Base-by-base conservation (phyloP, 306 rosid species). In the Cucurbita argyrosperma region DNA sequence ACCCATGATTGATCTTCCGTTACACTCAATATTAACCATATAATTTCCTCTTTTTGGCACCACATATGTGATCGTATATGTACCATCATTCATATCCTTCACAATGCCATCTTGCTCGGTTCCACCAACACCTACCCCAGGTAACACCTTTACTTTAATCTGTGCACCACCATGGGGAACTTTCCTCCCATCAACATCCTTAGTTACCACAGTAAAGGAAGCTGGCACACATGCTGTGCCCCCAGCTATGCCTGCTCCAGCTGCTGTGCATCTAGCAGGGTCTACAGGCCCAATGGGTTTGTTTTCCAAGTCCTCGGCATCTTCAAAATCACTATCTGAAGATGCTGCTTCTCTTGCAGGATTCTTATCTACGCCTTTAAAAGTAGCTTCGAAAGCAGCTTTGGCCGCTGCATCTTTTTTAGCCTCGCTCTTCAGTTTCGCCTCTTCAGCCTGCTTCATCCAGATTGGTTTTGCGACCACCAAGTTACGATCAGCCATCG, bases 371-470 rank as follows among this genome's bases (percentile, higher is more conserved):
- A 89, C 85, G 21, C 77, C 97, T 67, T 82, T 91, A 83, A 95
- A 95, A 23, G 99, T 95, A 10, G 99, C 99, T 80, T 91, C 99
- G 6, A 95, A 95, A 46, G 99, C 97, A 3, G 96, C 99, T 80
- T 91, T 95, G 0, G 97, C 97, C 8, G 96, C 99, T 0, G 99
- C 97, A 45, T 84, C 88, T 76, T 85, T 91, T 89, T 91, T 96
- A 0, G 97, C 99, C 87, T 95, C 97, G 72, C 88, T 89, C 87
- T 91, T 95, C 43, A 91, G 61, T 82, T 85, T 91, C 13, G 97
- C 99, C 83, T 95, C 99, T 76, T 91, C 96, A 4, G 99, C 97
- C 75, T 95, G 99, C 86, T 95, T 95, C 97, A 91, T 84, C 97
- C 99, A 94, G 73, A 91, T 80, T 39, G 99, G 96, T 51, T 91